These are phyloP conservation scores for Stemphylium lycopersici DNA, from an alignment of 2,329 filamentous ascomycete species.

Conservation along the genomic window DNA sequence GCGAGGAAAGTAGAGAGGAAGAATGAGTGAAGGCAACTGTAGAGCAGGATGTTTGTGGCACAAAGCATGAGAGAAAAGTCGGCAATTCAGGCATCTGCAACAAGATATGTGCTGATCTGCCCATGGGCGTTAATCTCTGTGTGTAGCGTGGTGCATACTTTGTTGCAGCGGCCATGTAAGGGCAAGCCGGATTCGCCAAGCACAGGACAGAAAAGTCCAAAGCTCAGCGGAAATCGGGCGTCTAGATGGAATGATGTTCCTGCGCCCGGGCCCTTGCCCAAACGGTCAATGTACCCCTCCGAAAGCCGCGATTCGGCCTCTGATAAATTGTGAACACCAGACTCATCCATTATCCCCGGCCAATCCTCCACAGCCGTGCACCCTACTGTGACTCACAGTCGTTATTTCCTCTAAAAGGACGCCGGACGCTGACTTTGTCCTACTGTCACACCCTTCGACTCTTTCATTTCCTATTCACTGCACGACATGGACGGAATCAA, in stretches of 20 bases:
- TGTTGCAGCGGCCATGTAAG: too few relatives aligned
- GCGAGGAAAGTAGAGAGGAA: too few relatives aligned
- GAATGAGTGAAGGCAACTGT: too few relatives aligned
- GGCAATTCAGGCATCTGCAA: too few relatives aligned
- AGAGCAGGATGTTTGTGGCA: too few relatives aligned
- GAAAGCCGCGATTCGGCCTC: conserved; percentile 27
- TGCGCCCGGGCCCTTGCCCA: conserved; percentile 1
- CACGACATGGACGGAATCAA: conserved; percentile 55
- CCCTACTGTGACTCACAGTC: conserved; percentile 22
- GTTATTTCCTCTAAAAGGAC: conserved; percentile 12
- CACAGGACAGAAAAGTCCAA: background rate
- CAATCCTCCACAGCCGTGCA: conserved; percentile 6
- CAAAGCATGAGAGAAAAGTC: too few relatives aligned
- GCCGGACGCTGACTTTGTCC: background rate
- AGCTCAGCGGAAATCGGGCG: background rate
- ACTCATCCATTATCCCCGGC: conserved; percentile 21
- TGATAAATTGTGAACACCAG: conserved; percentile 28
- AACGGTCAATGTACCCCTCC: conserved; percentile 2
- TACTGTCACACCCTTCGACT: background rate
- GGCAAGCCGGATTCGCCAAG: too few relatives aligned
- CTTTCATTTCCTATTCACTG: background rate
- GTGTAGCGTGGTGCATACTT: too few relatives aligned
- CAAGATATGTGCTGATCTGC: too few relatives aligned
- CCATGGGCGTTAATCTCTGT: too few relatives aligned
- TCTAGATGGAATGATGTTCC: conserved; percentile 12